Evolutionary conservation across 2,329 filamentous ascomycete species (phyloP), one percentile per base, ranked within the genome.

Genomic region (Cercospora zeae-maydis): DNA sequence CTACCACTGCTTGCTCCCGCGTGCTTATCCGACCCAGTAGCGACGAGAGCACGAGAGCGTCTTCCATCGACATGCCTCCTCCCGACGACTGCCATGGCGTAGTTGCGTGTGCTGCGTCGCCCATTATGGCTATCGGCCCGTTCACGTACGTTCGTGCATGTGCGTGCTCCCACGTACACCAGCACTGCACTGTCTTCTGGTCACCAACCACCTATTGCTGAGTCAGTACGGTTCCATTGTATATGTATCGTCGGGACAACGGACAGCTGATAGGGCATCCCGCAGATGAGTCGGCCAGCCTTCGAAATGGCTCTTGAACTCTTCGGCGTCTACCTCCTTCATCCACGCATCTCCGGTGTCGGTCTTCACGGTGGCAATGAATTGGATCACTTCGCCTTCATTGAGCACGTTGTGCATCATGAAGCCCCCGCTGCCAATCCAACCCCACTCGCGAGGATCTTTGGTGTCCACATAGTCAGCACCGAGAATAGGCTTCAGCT

Each of bases 31-130:
- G 14, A 76, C 76, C 14, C 71, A 90, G 76, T 7, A 90, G 76
- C 1, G 83, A 81, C 0, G 79, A 81, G 0, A 90, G 71, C 0
- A 85, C 81, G 0, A 82, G 83, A 0, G 83, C 86, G 65, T 90
- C 88, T 71, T 91, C 87, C 45, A 90, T 88, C 0, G 88, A 87
- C 63, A 84, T 79, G 0, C 77, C 86, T 8, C 82, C 87, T 1
- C 86, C 87, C 69, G 88, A 85, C 0, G 82, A 86, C 73, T 86
- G 84, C 45, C 56, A 59, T 2, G 61, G 61, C 5, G 61, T 63
- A 24, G 61, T 89, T 0, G 87, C 87, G 71, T 90, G 88, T 0
- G 86, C 88, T 0, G 87, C 86, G 71, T 90, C 88, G 0, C 88
- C 88, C 0, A 90, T 73, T 0, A 89, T 72, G 1, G 80, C 85